Percentiles rank a stretch among this genome's conserved stretches.
Evolutionary conservation across 208 protist genomes (phyloP).

Genomic region (Angomonas ambiguus): DNA sequence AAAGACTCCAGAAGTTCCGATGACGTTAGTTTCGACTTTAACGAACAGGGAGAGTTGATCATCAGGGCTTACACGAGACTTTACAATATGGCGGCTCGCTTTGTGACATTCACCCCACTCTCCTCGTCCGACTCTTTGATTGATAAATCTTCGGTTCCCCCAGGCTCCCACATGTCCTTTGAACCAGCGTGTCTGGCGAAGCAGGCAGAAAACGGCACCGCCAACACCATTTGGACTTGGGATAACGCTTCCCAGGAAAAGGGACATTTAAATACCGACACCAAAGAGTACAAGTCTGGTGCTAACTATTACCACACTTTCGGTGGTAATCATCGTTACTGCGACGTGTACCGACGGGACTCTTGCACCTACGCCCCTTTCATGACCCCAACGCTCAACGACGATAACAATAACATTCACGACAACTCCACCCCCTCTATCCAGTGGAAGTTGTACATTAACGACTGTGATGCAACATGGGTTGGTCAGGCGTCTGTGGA

Average conservation of each 20-base stretch:
- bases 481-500: conserved; percentile 66
- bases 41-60: conserved; percentile 38
- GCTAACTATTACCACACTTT: conserved; percentile 91
- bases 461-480: conserved; percentile 85
- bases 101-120: conserved; percentile 81
- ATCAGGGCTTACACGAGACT: conserved; percentile 71
- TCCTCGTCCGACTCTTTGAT: neutral
- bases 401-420: conserved; percentile 16
- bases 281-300: conserved; percentile 50
- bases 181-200: conserved; percentile 63
- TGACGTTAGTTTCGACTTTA: conserved; percentile 62
- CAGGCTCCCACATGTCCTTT: conserved; percentile 62
- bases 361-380: conserved; percentile 83
- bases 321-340: conserved; percentile 76
- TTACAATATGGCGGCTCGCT: conserved; percentile 75
- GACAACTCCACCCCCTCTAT: conserved; percentile 26
- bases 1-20: conserved; percentile 45
- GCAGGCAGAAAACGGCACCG: conserved; percentile 50
- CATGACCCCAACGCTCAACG: conserved; percentile 47
- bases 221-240: conserved; percentile 60
- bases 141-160: conserved; percentile 17
- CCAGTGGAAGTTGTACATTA: conserved; percentile 77
- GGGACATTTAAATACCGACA: conserved; percentile 52
- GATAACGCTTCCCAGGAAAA: conserved; percentile 16
- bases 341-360: conserved; percentile 71